Evolutionary conservation across 2,329 filamentous ascomycete genomes (phyloP), one percentile per base, ranked within the genome.

Genomic region (Cladophialophora psammophila): DNA sequence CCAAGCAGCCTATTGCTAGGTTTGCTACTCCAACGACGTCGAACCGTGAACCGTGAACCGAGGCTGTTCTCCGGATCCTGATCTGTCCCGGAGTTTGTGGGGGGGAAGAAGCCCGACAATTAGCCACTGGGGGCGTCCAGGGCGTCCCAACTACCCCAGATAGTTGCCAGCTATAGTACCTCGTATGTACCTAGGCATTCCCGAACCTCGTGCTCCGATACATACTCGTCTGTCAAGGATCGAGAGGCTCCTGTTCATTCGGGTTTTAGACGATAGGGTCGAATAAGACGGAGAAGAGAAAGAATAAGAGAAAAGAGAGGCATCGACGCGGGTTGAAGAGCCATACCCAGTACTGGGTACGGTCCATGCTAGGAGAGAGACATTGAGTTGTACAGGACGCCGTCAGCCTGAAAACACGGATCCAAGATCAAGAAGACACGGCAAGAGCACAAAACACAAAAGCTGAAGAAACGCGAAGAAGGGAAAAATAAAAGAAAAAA

Each of bases 61-160:
- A 61, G 59, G 59, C 59, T 61, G 34, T 61, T 61, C 59, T 61
- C 59, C 59, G 59, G 59, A 54, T 58, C 36, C 36, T 40, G n/a
- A 26, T 50, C 10, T 26, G 20, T 50, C 26, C 26, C 26, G 15
- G 15, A 35, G n/a, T 32, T 59, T 34, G 18, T 62, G 35, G 26
- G 45, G 45, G 45, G 45, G 15, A 50, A 20, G 13, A 50, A 50
- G 26, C 26, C 45, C 45, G 45, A 50, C 45, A 10, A 50, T 50
- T 50, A 50, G 18, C 45, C 42, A 48, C 36, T 2, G 10, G 18
- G 26, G 26, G 2, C 26, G 26, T 26, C 26, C 26, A 26, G 26
- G 42, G 42, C 42, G n/a, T 48, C n/a, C 8, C 3, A 48, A 7
- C 5, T 42, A 4, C 40, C 40, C 40, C 40, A 42, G 40, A 31